phyloP scores from a whole-genome alignment of 768 basidiomycete species.

The Russula griseocarnosa region DNA sequence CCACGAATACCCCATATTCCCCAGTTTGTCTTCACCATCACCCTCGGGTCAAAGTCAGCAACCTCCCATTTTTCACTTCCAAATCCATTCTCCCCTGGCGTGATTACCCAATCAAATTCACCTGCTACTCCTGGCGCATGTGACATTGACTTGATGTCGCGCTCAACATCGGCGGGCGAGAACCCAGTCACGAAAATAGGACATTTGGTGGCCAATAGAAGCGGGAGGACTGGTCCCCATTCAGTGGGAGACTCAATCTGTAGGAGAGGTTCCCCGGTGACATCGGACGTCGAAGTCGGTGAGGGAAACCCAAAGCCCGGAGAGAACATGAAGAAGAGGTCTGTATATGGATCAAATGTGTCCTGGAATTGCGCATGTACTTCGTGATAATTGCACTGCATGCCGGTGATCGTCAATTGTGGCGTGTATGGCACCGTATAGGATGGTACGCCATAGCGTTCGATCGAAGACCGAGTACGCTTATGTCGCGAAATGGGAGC shows the following conservation, averaged over 20 bases:
- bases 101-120: conserved; percentile 95
- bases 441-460: conserved; percentile 84
- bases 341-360: conserved; percentile 93
- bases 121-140: conserved; percentile 77
- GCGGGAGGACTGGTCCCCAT: conserved; percentile 84
- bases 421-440: conserved; percentile 86
- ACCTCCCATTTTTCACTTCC: conserved; percentile 97
- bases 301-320: conserved; percentile 99
- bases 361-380: conserved; percentile 86
- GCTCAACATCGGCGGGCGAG: conserved; percentile 90
- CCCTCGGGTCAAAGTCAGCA: conserved; percentile 95
- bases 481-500: conserved; percentile 63
- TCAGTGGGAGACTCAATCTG: conserved; percentile 87
- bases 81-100: conserved; percentile 90
- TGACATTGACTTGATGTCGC: conserved; percentile 85
- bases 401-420: conserved; percentile 81
- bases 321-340: conserved; percentile 94
- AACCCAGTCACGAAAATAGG: conserved; percentile 95
- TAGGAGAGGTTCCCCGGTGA: conserved; percentile 59
- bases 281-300: conserved; percentile 54
- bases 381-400: conserved; percentile 77
- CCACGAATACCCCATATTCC: conserved; percentile 96
- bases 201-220: conserved; percentile 87
- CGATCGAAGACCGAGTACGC: conserved; percentile 63
- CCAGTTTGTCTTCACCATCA: conserved; percentile 98